Conservation (phyloP, 1,284 basidiomycete genomes). For the Vanrija pseudolonga region DNA sequence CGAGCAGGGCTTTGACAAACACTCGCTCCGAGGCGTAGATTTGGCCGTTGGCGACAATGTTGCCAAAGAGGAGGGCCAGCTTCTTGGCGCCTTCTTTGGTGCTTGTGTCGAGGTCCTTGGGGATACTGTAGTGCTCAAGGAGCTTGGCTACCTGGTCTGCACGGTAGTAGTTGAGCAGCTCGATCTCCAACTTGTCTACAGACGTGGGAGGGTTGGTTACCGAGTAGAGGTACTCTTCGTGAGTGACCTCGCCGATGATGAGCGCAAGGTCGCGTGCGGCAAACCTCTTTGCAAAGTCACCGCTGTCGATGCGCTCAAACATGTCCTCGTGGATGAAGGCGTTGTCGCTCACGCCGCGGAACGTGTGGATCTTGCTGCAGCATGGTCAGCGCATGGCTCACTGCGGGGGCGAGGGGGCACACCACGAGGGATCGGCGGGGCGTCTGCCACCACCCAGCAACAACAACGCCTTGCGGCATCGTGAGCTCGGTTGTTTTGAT, state of each 20-base stretch:
- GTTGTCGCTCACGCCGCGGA: conserved; percentile 25
- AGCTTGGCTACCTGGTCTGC: conserved; percentile 15
- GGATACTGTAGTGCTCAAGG: conserved; percentile 2
- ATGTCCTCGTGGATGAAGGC: conserved; percentile 21
- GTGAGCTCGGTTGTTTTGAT: not conserved
- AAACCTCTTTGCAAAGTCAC: conserved; percentile 18
- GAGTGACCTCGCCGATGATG: conserved; percentile 23
- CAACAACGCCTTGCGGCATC: not conserved
- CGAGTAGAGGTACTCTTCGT: conserved; percentile 26
- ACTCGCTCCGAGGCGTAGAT: conserved; percentile 20
- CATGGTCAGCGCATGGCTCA: not conserved
- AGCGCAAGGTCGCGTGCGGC: conserved; percentile 20
- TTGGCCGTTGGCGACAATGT: conserved; percentile 24
- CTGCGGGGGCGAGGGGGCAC: no score
- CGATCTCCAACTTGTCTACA: conserved; percentile 9
- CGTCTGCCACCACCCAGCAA: no score
- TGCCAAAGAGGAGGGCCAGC: conserved; percentile 19
- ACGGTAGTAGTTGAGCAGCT: conserved; percentile 27
- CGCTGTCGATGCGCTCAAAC: conserved; percentile 11
- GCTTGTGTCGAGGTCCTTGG: not conserved
- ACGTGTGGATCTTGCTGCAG: conserved; percentile 21
- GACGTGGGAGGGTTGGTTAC: conserved; percentile 22
- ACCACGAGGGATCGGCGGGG: no score
- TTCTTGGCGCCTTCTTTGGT: conserved; percentile 9
- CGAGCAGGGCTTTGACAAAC: conserved; percentile 17